Conservation (phyloP, 805 yeast genomes). For the Crinitomyces ghanaensis region DNA sequence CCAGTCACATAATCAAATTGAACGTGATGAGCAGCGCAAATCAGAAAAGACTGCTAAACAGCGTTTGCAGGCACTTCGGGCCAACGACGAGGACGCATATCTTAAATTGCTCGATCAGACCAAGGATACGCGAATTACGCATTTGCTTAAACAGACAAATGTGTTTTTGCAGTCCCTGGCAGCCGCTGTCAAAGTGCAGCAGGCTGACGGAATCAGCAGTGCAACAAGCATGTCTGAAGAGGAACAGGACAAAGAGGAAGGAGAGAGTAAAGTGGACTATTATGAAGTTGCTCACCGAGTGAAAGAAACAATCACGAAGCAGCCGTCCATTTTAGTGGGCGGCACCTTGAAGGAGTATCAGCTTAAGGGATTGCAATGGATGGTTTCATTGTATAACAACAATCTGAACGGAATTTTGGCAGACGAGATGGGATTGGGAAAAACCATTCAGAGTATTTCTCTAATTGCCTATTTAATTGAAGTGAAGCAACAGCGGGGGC, state of each 20-base stretch:
- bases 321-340: constrained; percentile 78
- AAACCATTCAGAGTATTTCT: constrained; percentile 90
- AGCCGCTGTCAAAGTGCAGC: constrained; percentile 77
- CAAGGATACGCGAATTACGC: constrained; percentile 95
- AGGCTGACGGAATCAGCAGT: constrained; percentile 31
- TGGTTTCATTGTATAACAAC: constrained; percentile 90
- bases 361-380: constrained; percentile 92
- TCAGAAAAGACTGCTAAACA: constrained; percentile 93
- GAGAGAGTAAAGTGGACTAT: constrained; percentile 67
- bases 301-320: constrained; percentile 66
- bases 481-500: constrained; percentile 62
- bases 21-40: constrained; percentile 80
- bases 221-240: constrained; percentile 22
- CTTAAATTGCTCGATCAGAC: constrained; percentile 91
- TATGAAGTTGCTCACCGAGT: constrained; percentile 87
- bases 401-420: constrained; percentile 93
- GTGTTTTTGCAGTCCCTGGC: constrained; percentile 82
- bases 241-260: constrained; percentile 34
- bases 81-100: constrained; percentile 96
- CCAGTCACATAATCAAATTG: constrained; percentile 60
- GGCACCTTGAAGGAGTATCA: constrained; percentile 92
- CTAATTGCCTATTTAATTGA: constrained; percentile 76
- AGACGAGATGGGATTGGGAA: constrained; percentile 98
- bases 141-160: constrained; percentile 82
- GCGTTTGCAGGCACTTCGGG: constrained; percentile 91